These are phyloP conservation scores for Leccinum disarticulatum DNA, from an alignment of 768 basidiomycete genomes.

Conservation along the genomic window DNA sequence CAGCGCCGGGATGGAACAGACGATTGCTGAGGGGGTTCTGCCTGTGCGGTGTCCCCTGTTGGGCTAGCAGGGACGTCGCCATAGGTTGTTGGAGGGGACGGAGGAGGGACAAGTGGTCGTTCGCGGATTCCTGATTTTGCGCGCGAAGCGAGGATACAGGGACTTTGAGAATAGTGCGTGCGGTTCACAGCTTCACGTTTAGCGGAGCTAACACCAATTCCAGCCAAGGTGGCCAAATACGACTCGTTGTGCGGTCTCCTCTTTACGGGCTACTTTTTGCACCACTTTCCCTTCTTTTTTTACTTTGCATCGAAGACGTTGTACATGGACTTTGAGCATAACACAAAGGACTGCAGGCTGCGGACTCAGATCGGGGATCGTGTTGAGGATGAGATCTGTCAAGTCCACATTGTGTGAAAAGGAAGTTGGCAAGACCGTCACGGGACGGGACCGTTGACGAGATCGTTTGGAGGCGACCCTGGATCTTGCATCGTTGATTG, in stretches of 20 bases:
- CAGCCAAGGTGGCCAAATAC: constrained; percentile 90
- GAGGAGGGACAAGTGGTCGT: constrained; percentile 68
- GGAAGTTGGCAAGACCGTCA: not conserved
- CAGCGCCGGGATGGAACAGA: constrained; percentile 45
- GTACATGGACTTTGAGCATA: constrained; percentile 19
- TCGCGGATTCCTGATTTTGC: constrained; percentile 79
- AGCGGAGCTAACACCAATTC: constrained; percentile 1
- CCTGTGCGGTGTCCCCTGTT: constrained; percentile 9
- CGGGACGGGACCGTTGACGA: not conserved
- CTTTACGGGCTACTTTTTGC: constrained; percentile 86
- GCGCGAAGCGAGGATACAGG: constrained; percentile 85
- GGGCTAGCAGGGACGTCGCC: constrained; percentile 47
- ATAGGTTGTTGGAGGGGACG: constrained; percentile 66
- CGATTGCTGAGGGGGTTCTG: constrained; percentile 4
- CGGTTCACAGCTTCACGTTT: not conserved
- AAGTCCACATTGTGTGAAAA: not conserved
- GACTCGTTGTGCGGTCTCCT: constrained; percentile 89
- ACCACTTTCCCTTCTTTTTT: constrained; percentile 98
- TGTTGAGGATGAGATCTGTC: not conserved
- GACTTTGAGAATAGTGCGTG: constrained; percentile 90
- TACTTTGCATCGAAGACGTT: constrained; percentile 12
- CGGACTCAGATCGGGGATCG: not conserved
- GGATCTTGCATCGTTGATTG: not conserved
- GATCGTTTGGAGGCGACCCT: too few species aligned
- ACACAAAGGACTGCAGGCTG: constrained; percentile 11